Base-by-base conservation (phyloP, 352 stramenopile species). In the Phytopythium cucurbitacearum region DNA sequence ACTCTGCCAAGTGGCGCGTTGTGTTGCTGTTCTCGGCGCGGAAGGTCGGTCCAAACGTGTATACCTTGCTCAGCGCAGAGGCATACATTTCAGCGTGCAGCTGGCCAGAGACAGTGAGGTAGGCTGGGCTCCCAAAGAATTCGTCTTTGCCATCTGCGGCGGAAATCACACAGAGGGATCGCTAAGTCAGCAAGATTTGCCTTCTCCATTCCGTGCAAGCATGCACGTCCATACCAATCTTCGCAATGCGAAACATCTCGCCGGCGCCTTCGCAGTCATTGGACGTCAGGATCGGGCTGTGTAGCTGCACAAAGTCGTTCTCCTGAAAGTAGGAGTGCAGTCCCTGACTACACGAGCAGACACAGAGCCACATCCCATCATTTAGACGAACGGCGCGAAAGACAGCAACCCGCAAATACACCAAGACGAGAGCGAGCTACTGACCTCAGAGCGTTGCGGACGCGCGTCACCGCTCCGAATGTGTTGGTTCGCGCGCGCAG, bases 31-130 rank as follows among this genome's bases (percentile, higher is more conserved):
- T 99, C 70, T 99, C 97, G 0, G 97, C 97, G 34, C 97, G 89
- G 67, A 99, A 99, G 2, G 97, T 99, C 34, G 97, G 97, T 2
- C 97, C 97, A 68, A 99, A 99, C 1, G 97, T 99, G 76, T 99
- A 99, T 42, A 99, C 90, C 67, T 99, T 97, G 60, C 95, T 94
- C 50, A 99, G 65, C 7, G 96, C 96, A 60, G 83, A 98, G 9
- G 96, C 96, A 60, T 98, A 98, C 50, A 98, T 98, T 71, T 99
- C 97, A 13, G 73, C 95, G 43, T 96, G 94, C 7, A 99, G 73
- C 69, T 99, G 95, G 7, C 88, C 89, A 7, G 86, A 96, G 1
- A 97, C 89, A 1, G 87, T 97, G 46, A 97, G 72, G 57, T 89
- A 94, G 2, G 95, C 91, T 7, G 88, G 85, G 36, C 91, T 93